These are phyloP conservation scores for Podospora comata DNA, from an alignment of 495 filamentous ascomycete genomes.

Conservation along the genomic window DNA sequence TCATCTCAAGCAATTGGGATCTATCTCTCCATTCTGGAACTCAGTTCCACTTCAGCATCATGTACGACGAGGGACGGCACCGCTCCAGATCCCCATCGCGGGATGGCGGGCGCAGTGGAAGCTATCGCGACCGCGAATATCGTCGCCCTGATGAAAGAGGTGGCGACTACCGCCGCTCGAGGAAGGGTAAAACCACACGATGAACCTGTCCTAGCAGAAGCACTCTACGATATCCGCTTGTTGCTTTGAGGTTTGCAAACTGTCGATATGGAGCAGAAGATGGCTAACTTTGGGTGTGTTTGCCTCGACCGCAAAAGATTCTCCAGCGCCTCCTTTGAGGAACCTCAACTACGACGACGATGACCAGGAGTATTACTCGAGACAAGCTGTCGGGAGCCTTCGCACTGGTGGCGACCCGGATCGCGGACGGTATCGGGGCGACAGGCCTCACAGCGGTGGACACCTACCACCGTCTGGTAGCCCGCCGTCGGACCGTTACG, in stretches of 20 bases:
- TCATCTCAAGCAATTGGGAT: not conserved
- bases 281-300: conserved; percentile 32
- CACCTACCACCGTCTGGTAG: too few relatives aligned
- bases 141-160: conserved; percentile 28
- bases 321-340: conserved; percentile 20
- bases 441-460: too few relatives aligned
- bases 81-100: conserved; percentile 17
- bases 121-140: conserved; percentile 22
- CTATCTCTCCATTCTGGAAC: not conserved
- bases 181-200: conserved; percentile 46
- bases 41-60: conserved; percentile 7
- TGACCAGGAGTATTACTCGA: conserved; percentile 6
- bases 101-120: conserved; percentile 17
- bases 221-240: conserved; percentile 6
- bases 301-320: conserved; percentile 22
- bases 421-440: too few relatives aligned
- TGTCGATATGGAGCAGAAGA: conserved; percentile 17
- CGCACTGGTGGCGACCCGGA: too few relatives aligned
- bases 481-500: too few relatives aligned
- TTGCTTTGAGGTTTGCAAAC: conserved; percentile 10
- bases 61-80: conserved; percentile 28
- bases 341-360: conserved; percentile 36
- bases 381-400: not conserved
- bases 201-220: conserved; percentile 16
- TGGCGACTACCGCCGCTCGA: conserved; percentile 39